These are phyloP conservation scores for Microbotryum intermedium DNA, from an alignment of 1,284 basidiomycete species.

Conservation along the genomic window DNA sequence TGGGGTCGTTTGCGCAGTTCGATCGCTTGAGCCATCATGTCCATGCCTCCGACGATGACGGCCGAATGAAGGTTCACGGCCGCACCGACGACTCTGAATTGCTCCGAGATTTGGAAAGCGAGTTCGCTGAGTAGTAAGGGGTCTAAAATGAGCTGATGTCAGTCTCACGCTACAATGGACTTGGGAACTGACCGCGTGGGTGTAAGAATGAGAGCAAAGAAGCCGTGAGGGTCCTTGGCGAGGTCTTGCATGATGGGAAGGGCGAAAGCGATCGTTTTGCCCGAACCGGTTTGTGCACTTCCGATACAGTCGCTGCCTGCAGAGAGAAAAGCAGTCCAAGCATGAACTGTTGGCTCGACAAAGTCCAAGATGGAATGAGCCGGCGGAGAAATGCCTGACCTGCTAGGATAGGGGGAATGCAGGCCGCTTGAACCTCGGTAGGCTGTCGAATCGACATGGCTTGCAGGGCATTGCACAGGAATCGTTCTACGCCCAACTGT, in stretches of 20 bases:
- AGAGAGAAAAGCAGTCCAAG: conserved; percentile 24
- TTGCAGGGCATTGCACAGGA: conserved; percentile 60
- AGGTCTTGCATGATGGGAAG: conserved; percentile 88
- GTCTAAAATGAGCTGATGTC: not conserved
- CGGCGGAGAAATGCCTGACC: conserved; percentile 48
- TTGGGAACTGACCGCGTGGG: conserved; percentile 64
- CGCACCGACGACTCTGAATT: conserved; percentile 83
- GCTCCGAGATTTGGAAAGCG: conserved; percentile 93
- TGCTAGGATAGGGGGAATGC: conserved; percentile 75
- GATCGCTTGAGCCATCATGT: conserved; percentile 90
- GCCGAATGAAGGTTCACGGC: conserved; percentile 71
- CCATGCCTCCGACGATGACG: conserved; percentile 95
- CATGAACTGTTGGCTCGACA: no score
- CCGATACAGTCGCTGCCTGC: conserved; percentile 86
- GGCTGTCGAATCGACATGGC: conserved; percentile 78
- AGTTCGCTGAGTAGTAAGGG: conserved; percentile 57
- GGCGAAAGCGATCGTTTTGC: conserved; percentile 96
- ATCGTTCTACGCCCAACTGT: conserved; percentile 63
- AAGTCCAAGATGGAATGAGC: conserved; percentile 31
- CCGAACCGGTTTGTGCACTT: conserved; percentile 94
- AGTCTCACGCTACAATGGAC: not conserved
- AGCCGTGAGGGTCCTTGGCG: conserved; percentile 79
- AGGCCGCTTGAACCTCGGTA: conserved; percentile 81
- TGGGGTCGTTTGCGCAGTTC: conserved; percentile 81
- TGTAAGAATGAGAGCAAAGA: conserved; percentile 85